Base-by-base conservation (phyloP, 2,329 filamentous ascomycete genomes). In the Dactylonectria macrodidyma region DNA sequence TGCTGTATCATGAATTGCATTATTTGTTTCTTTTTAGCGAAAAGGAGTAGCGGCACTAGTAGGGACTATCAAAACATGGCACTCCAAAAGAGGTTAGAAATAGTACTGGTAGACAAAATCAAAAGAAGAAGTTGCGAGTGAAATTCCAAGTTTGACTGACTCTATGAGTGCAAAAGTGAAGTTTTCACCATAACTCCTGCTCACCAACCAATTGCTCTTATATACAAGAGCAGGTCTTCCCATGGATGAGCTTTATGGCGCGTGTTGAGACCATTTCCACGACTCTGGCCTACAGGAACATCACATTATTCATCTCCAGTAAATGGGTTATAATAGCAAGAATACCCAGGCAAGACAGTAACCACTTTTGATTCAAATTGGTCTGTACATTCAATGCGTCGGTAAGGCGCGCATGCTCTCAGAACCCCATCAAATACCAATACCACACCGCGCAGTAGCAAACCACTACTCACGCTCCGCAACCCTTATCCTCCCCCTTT, bases 51-150 rank as follows among this genome's bases (percentile, higher is more conserved):
- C 19, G 50, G n/a, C 24, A 62, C 55, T 47, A 11, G 16, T 14
- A 54, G 46, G 46, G 22, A 12, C 36, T 26, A 36, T 52, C 38
- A 47, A 57, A 58, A 54, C 47, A 41, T 34, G 47, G 47, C 46
- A 62, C 51, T 62, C 64, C n/a, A 55, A 50, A 38, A 38, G 51
- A 50, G 54, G 55, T 47, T 62, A 62, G 64, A 59, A 44, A 50
- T 52, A 46, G 63, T 22, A n/a, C 41, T 38, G 33, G 59, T 66
- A 59, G 59, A 62, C 7, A 62, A 66, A 62, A 66, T 24, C n/a
- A 57, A 59, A 51, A 65, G 30, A 52, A 58, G 7, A 54, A 22
- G 2, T 54, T 8, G 30, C 22, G 10, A 58, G 26, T 50, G n/a
- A 50, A 41, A 55, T 33, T 26, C 60, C 50, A 51, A 34, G 41